Conservation (phyloP, 2,329 filamentous ascomycete genomes). For the Alternaria metachromatica region DNA sequence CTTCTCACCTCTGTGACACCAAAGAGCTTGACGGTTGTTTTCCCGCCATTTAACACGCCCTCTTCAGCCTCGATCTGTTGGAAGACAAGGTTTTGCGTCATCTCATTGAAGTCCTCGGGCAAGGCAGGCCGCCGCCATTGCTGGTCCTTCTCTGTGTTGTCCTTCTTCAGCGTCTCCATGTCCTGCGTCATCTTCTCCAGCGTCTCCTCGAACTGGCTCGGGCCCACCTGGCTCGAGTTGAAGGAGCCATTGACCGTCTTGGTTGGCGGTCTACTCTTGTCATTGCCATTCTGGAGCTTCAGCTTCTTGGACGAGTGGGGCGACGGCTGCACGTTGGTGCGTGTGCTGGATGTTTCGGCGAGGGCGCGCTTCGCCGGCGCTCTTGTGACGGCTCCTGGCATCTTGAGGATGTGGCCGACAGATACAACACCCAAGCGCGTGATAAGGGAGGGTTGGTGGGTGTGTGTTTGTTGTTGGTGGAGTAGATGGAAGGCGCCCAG, state of each 20-base stretch:
- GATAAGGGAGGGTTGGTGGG: conserved; percentile 1
- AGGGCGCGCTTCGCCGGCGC: conserved; percentile 56
- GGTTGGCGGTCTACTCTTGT: conserved; percentile 67
- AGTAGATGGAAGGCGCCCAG: conserved; percentile 26
- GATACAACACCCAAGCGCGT: conserved; percentile 1
- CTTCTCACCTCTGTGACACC: conserved; percentile 79
- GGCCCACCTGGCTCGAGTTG: conserved; percentile 74
- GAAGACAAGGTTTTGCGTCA: conserved; percentile 77
- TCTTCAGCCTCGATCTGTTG: conserved; percentile 97
- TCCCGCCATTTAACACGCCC: conserved; percentile 78
- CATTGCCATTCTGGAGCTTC: conserved; percentile 71
- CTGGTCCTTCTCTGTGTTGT: conserved; percentile 91
- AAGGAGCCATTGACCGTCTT: conserved; percentile 65
- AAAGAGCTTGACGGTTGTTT: conserved; percentile 85
- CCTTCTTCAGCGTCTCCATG: conserved; percentile 82
- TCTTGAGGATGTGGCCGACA: conserved; percentile 16
- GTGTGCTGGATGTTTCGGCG: conserved; percentile 54
- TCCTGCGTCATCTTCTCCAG: conserved; percentile 96
- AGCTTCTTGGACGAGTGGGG: conserved; percentile 75
- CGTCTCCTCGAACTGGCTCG: conserved; percentile 94
- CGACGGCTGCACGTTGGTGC: conserved; percentile 53
- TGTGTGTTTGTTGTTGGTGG: conserved; percentile 23
- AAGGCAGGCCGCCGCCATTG: conserved; percentile 78
- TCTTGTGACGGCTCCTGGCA: conserved; percentile 42
- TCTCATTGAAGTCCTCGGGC: conserved; percentile 63